Base-by-base conservation (phyloP, 2,329 filamentous ascomycete genomes). In the Penicillium hordei region DNA sequence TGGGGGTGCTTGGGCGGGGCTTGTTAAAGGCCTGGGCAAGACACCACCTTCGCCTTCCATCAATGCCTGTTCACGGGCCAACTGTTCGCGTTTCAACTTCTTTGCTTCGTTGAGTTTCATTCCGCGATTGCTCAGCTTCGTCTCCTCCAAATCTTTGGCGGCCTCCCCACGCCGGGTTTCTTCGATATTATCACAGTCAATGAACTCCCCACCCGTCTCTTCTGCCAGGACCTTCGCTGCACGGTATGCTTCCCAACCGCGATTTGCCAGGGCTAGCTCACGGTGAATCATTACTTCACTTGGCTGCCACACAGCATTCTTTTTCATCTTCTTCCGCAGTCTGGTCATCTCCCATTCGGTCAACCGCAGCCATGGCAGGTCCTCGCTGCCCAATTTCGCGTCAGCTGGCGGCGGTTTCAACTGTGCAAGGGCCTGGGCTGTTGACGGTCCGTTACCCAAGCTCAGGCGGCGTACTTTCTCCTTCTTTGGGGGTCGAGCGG, bases 271-370 rank as follows among this genome's bases (percentile, higher is more conserved):
- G 45, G 83, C 81, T n/a, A 88, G 77, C 71, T 88, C 84, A 33
- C 85, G 82, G 56, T 83, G 79, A 46, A 88, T 85, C 86, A 88
- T 88, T 12, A 86, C 84, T 59, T 85, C 83, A 62, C 84, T 87
- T 0, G 86, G 86, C 44, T 84, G 82, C 86, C 86, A 88, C n/a
- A 86, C 81, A 6, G 85, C 84, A 61, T 88, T 88, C 77, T 88
- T 88, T 76, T 88, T 88, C 86, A 88, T 88, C 63, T 84, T 82
- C 72, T 88, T 88, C 52, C 86, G 80, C 25, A 88, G 72, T 51
- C 83, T 84, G 5, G 85, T 86, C 84, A 88, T 86, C 67, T 88
- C 86, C 76, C 82, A 88, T 63, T 87, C 85, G 3, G 86, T 88
- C 60, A 88, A 74, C 57, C 84, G 83, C 65, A 85, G 77, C 86